Base-by-base conservation (phyloP, 352 stramenopile genomes). In the Phytophthora citricola region DNA sequence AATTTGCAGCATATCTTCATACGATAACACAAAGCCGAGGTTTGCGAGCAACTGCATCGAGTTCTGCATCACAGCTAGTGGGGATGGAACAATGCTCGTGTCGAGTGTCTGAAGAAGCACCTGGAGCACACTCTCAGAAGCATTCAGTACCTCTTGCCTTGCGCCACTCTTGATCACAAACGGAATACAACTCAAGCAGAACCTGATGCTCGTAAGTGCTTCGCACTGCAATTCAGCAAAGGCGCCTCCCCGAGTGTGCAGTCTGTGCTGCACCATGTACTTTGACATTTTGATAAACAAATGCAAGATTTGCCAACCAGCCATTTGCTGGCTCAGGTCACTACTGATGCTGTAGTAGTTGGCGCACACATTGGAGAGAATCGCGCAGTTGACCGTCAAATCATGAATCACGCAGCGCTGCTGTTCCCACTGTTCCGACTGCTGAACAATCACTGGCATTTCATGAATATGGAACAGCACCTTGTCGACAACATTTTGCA, bases 141-240 rank as follows among this genome's bases (percentile, higher is more conserved):
- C 79, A 48, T 79, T 72, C 36, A 90, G 39, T 9, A 91, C 78
- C 12, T 89, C 71, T 26, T 87, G 66, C 22, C 74, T 62, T n/a
- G 73, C 79, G 7, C 79, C 79, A 9, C 63, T 87, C 17, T 81
- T 69, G 27, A 85, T 68, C 26, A 91, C 81, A 31, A 90, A 89
- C 50, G 81, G 75, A 12, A 89, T 76, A 46, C 77, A 90, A 46
- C 79, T 87, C 54, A 87, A 55, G 40, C 81, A 88, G 27, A 78
- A 79, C 3, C 83, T 69, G 9, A 92, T 69, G 17, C 79, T 88
- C 2, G 83, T 87, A n/a, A 92, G 62, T 5, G 67, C 70, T 67
- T 92, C 83, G 53, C 83, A 92, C 57, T 88, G 67, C 15, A 92
- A 64, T 11, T 89, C 79, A 4, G 75, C 74, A 73, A 85, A 87